phyloP scores from a whole-genome alignment of 345 rosid genomes.

The Excoecaria cochinchinensis region DNA sequence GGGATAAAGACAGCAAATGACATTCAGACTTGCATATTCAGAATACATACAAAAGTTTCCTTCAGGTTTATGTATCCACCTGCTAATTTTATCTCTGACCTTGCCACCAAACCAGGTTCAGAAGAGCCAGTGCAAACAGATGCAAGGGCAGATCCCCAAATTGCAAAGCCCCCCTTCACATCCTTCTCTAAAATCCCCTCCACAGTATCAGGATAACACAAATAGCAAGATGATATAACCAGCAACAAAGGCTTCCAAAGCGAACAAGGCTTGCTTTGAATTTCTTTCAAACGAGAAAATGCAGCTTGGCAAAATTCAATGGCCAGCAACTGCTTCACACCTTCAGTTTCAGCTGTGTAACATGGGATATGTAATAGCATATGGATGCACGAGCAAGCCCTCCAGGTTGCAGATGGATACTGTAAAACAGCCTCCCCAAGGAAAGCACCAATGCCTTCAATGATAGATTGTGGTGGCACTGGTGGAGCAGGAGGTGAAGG shows the following conservation, averaged over 20 bases:
- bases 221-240: constrained; percentile 75
- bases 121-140: constrained; percentile 39
- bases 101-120: constrained; percentile 42
- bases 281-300: constrained; percentile 57
- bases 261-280: constrained; percentile 57
- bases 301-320: constrained; percentile 58
- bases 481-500: constrained; percentile 79
- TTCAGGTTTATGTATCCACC: constrained; percentile 38
- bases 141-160: constrained; percentile 70
- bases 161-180: constrained; percentile 51
- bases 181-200: constrained; percentile 54
- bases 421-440: constrained; percentile 65
- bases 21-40: background rate
- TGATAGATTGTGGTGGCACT: constrained; percentile 54
- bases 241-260: constrained; percentile 76
- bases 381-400: constrained; percentile 80
- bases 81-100: constrained; percentile 60
- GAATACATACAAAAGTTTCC: background rate
- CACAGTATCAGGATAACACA: constrained; percentile 53
- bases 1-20: background rate
- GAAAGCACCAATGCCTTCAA: constrained; percentile 72
- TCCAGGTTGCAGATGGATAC: constrained; percentile 73
- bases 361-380: constrained; percentile 60
- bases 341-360: constrained; percentile 55
- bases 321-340: constrained; percentile 51